phyloP scores from a whole-genome alignment of 2,329 filamentous ascomycete genomes.

The Sclerotinia minor region DNA sequence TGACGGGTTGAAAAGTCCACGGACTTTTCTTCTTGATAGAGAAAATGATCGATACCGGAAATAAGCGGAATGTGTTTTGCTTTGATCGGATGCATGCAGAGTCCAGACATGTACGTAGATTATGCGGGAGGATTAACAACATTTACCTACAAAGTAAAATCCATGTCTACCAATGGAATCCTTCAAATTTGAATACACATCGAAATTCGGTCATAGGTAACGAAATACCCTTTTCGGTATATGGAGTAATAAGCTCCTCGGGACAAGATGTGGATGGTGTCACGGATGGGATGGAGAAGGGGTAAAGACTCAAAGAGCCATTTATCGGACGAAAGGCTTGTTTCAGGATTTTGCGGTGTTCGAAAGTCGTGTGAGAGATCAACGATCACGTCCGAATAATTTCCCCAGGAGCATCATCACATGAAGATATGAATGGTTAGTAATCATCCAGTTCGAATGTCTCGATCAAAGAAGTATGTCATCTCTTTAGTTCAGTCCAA shows the following conservation, averaged over 20 bases:
- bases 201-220: no score
- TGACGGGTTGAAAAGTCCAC: neutral
- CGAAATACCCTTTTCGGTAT: no score
- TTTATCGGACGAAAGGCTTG: neutral
- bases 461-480: neutral
- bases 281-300: neutral
- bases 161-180: neutral
- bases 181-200: no score
- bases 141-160: neutral
- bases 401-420: neutral
- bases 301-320: neutral
- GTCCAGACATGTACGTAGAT: no score
- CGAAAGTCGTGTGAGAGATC: neutral
- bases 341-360: neutral
- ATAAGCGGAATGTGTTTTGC: neutral
- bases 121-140: neutral
- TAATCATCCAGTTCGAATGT: neutral
- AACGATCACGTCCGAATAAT: neutral
- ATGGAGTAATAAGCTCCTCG: neutral
- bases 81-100: neutral
- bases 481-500: neutral
- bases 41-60: slow-evolving; percentile 8
- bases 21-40: neutral
- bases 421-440: neutral
- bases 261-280: neutral